These are phyloP conservation scores for Neurospora crassa DNA, from an alignment of 2,329 filamentous ascomycete species.

Conservation along the genomic window DNA sequence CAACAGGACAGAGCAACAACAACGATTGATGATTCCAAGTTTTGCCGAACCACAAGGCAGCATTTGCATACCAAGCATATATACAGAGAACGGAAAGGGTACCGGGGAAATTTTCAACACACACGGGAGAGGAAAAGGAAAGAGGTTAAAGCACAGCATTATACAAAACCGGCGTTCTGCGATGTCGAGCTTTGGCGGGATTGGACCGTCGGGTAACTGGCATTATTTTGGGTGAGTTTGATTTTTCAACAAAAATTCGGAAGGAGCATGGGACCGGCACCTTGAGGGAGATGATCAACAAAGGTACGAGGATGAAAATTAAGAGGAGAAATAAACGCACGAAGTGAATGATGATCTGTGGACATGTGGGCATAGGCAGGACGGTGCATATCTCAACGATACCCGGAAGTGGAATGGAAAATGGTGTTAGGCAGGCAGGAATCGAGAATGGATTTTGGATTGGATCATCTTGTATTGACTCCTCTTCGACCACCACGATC, in stretches of 20 bases:
- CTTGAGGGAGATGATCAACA: not conserved
- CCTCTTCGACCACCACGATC: not conserved
- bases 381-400: constrained; percentile 27
- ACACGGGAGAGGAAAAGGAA: constrained; percentile 4
- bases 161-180: constrained; percentile 10
- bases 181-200: constrained; percentile 10
- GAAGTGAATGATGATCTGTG: constrained; percentile 10
- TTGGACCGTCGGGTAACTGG: constrained; percentile 2
- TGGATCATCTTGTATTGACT: not conserved
- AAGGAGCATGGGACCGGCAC: constrained; percentile 1
- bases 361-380: constrained; percentile 14
- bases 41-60: not conserved
- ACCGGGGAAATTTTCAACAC: constrained; percentile 6
- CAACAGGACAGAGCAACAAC: constrained; percentile 3
- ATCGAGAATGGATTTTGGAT: constrained; percentile 2
- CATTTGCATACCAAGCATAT: constrained; percentile 4
- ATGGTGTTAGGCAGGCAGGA: constrained; percentile 11
- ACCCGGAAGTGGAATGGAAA: constrained; percentile 18
- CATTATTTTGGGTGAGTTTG: constrained; percentile 10
- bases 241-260: constrained; percentile 22
- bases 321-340: constrained; percentile 2
- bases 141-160: constrained; percentile 7
- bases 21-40: constrained; percentile 1
- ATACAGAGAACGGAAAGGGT: not conserved
- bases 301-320: constrained; percentile 1